Evolutionary conservation across 352 stramenopile genomes (phyloP), one percentile per base, ranked within the genome.

Genomic region (Globisporangium okanoganense): DNA sequence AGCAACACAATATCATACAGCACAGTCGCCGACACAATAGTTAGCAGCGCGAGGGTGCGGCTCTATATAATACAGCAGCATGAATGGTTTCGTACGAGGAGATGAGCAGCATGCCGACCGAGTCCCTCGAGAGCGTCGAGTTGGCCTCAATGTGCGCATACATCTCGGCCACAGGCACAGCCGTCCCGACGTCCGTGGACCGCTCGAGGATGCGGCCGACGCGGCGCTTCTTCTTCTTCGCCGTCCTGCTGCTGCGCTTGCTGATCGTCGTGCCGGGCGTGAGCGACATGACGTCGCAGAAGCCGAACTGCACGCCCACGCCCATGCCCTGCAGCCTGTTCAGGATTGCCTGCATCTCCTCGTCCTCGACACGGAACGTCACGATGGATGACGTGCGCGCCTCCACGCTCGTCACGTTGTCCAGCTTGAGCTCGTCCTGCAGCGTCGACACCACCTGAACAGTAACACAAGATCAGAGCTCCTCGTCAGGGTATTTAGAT

Each of bases 251-350:
- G 57, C 64, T 59, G 57, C 61, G 72, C 44, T 91, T 85, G 57
- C 69, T 82, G 49, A 94, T 86, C 48, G 82, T 90, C 16, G 85
- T 94, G 56, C 85, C 85, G 1, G 85, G 82, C 49, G 85, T 94
- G 66, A 92, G 79, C 58, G 81, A 92, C 85, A 94, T 94, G 73
- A 94, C 85, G 60, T 94, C 85, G 67, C 85, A 94, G 62, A 94
- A 92, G 51, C 85, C 85, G 58, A 92, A 94, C 65, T 92, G 79
- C 35, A 94, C 83, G 27, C 85, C 85, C 24, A 94, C 85, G 53
- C 85, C 85, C 74, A 92, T 87, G 51, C 70, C 69, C 67, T 94
- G 83, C 38, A 94, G 76, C 51, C 79, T 83, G 59, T 82, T 94
- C n/a, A 94, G 67, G 51, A 94, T 88, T 24, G 73, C 64, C 67